Evolutionary conservation across 768 basidiomycete species (phyloP), one percentile per base, ranked within the genome.

Genomic region (Psilocybe tampanensis): DNA sequence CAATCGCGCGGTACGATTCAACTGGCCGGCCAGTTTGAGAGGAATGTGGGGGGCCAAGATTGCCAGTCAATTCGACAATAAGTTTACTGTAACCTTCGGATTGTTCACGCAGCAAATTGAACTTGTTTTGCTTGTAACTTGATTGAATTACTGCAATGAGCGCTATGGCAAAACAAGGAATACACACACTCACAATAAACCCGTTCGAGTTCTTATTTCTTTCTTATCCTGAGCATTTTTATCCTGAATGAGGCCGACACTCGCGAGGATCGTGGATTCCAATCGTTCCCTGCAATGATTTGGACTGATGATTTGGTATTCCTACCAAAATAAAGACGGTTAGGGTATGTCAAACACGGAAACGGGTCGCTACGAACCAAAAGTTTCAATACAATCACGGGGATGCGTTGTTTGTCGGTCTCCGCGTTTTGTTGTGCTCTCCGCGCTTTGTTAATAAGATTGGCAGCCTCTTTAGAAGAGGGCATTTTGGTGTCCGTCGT

Each of bases 71-170:
- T 66, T 98, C 93, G 9, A 89, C 85, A 23, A 89, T 84, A 29
- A 98, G 84, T 71, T 95, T 95, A 70, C 93, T 93, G 75, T 94
- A 99, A 8, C 97, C 97, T 76, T 98, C 96, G 0, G 95, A 95
- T 65, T 97, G 93, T 75, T 99, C 97, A 34, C 97, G 89, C 15
- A 98, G 83, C 36, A 99, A 83, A 68, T 98, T 99, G 79, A 95
- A 96, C 73, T 98, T 99, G 76, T 94, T 94, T 72, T 99, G 96
- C 72, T 94, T 95, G 77, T 95, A 96, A 70, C 93, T 95, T 67
- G n/a, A 52, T 17, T 41, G 49, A 23, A 54, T 12, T 22, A 19
- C 21, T 19, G 21, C 44, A 52, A 50, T 47, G 59, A 43, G 21
- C 56, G 36, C 51, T 34, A 45, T 8, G 26, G 43, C 39, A 33